Conservation (phyloP, 2,329 filamentous ascomycete genomes). For the Arthrobotrys megalospora region DNA sequence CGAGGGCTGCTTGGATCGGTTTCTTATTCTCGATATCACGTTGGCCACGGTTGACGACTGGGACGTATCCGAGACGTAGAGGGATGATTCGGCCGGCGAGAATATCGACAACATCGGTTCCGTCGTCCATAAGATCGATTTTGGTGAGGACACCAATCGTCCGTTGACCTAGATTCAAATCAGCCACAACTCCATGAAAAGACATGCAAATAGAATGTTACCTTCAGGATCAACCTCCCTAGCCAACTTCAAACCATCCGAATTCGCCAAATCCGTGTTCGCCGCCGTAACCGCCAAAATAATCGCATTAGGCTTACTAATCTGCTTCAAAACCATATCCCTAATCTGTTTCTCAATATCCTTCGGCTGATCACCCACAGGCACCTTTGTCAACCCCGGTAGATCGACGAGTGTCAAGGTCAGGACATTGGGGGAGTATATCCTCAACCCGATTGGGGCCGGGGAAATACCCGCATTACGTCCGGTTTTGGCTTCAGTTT, state of each 20-base stretch:
- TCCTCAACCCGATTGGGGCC: constrained; percentile 95
- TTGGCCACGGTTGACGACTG: constrained; percentile 97
- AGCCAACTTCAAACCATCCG: constrained; percentile 94
- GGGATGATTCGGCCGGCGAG: constrained; percentile 97
- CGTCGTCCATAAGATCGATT: constrained; percentile 98
- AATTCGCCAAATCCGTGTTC: constrained; percentile 98
- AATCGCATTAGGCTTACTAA: constrained; percentile 98
- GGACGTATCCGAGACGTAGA: constrained; percentile 92
- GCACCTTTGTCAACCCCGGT: constrained; percentile 95
- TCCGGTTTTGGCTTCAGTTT: constrained; percentile 96
- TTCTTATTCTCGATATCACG: constrained; percentile 99
- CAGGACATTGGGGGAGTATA: constrained; percentile 98
- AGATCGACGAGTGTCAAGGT: constrained; percentile 97
- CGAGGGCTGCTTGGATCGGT: constrained; percentile 88
- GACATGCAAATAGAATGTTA: constrained; percentile 37
- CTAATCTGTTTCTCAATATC: constrained; percentile 97
- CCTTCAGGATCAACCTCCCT: constrained; percentile 97
- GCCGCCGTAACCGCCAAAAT: constrained; percentile 96
- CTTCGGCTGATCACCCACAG: constrained; percentile 93
- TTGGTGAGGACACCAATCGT: constrained; percentile 99
- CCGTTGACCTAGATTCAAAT: constrained; percentile 73
- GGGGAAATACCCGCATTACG: constrained; percentile 97
- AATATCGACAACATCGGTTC: constrained; percentile 98
- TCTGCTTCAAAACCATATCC: constrained; percentile 99
- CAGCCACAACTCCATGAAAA: constrained; percentile 28